phyloP scores from a whole-genome alignment of 176 grass and related monocot species.

The Eleusine indica region DNA sequence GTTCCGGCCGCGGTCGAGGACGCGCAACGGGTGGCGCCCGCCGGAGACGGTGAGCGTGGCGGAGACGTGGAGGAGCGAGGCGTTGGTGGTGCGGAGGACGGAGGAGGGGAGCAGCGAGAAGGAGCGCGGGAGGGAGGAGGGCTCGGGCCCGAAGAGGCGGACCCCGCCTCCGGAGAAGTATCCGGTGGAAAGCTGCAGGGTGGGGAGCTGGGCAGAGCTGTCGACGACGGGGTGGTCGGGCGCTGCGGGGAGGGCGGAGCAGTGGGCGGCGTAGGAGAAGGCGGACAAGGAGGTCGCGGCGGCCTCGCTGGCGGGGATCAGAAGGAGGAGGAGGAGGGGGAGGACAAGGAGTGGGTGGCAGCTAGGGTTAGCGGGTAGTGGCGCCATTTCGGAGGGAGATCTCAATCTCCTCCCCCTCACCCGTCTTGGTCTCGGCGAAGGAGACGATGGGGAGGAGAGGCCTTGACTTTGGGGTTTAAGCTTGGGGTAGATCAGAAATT shows the following conservation, averaged over 20 bases:
- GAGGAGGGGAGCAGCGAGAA: slow-evolving; percentile 56
- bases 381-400: slow-evolving; percentile 47
- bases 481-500: background rate
- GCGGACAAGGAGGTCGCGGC: background rate
- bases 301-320: slow-evolving; percentile 25
- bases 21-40: background rate
- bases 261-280: slow-evolving; percentile 55
- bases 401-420: background rate
- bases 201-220: background rate
- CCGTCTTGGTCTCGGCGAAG: background rate
- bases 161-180: slow-evolving; percentile 60
- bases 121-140: slow-evolving; percentile 36
- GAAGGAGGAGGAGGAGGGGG: slow-evolving; percentile 20
- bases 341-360: background rate
- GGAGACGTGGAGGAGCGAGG: slow-evolving; percentile 55
- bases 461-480: slow-evolving; percentile 2
- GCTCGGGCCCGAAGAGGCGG: slow-evolving; percentile 44
- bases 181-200: slow-evolving; percentile 58
- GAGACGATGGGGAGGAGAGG: slow-evolving; percentile 24
- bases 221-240: slow-evolving; percentile 35
- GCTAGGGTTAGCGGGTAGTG: slow-evolving; percentile 10
- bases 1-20: background rate
- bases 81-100: slow-evolving; percentile 42
- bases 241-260: slow-evolving; percentile 30
- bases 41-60: slow-evolving; percentile 66